Conservation (phyloP, 176 grass and related monocot genomes). For the Aechmea fasciata region DNA sequence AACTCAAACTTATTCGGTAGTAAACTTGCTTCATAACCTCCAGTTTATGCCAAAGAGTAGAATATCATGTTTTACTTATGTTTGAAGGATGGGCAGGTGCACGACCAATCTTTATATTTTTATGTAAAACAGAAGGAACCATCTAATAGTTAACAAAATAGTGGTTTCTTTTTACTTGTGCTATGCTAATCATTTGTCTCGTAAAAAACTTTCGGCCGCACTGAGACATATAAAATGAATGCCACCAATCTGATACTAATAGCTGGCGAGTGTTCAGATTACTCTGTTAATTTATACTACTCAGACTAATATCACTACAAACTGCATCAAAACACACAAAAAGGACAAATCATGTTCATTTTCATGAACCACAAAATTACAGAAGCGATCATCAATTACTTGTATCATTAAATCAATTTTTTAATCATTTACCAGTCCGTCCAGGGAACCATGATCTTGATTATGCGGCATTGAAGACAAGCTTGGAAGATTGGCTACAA, state of each 20-base stretch:
- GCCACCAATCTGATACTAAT: background rate
- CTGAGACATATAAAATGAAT: background rate
- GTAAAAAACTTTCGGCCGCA: background rate
- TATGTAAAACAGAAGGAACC: background rate
- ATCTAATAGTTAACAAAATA: background rate
- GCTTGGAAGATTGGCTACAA: conserved; percentile 1
- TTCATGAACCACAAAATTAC: background rate
- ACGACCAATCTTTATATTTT: background rate
- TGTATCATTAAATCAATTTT: background rate
- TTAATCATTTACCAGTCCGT: background rate
- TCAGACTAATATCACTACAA: background rate
- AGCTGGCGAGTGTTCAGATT: background rate
- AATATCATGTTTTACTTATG: background rate
- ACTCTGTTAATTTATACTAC: background rate
- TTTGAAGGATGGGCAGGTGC: background rate
- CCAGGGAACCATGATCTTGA: conserved; percentile 3
- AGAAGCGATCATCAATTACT: background rate
- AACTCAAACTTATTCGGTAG: background rate
- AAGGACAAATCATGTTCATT: background rate
- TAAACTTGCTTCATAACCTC: background rate
- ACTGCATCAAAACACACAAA: background rate
- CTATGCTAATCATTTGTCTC: background rate
- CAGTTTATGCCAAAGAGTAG: too few species aligned
- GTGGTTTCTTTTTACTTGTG: background rate
- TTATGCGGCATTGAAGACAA: background rate